Evolutionary conservation across 1,139 yeast genomes (phyloP).

Genomic region (Pichia sp.): DNA sequence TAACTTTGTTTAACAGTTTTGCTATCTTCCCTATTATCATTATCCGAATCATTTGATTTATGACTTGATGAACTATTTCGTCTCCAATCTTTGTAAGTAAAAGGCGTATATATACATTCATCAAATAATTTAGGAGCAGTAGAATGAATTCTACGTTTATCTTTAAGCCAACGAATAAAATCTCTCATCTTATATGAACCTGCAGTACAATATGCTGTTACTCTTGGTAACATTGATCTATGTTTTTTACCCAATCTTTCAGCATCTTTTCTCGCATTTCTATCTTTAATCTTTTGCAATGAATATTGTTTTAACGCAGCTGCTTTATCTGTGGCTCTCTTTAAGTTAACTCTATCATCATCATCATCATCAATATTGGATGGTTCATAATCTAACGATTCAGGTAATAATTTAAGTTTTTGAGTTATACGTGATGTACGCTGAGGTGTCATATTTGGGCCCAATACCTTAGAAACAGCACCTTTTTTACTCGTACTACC

Average conservation of each 20-base stretch:
- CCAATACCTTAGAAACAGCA: slow-evolving; percentile 14
- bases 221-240: slow-evolving; percentile 76
- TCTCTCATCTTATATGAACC: slow-evolving; percentile 89
- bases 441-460: slow-evolving; percentile 59
- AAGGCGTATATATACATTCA: slow-evolving; percentile 90
- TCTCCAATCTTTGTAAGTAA: slow-evolving; percentile 76
- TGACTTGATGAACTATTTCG: slow-evolving; percentile 12
- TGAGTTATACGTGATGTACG: slow-evolving; percentile 85
- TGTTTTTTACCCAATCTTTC: slow-evolving; percentile 89
- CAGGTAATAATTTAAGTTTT: slow-evolving; percentile 81
- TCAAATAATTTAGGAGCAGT: slow-evolving; percentile 85
- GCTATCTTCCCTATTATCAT: too few species aligned
- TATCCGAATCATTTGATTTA: slow-evolving; percentile 2
- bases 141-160: slow-evolving; percentile 65
- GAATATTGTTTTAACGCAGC: slow-evolving; percentile 20
- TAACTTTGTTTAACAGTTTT: slow-evolving; percentile 21
- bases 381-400: slow-evolving; percentile 45
- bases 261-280: slow-evolving; percentile 93
- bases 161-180: slow-evolving; percentile 76
- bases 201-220: slow-evolving; percentile 93
- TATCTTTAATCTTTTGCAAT: slow-evolving; percentile 76
- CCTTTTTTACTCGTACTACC: too few species aligned
- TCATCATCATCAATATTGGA: slow-evolving; percentile 13
- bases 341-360: too few species aligned
- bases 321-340: slow-evolving; percentile 8